Conservation (phyloP, 2,329 filamentous ascomycete genomes). For the Ambrosiella beaveri region DNA sequence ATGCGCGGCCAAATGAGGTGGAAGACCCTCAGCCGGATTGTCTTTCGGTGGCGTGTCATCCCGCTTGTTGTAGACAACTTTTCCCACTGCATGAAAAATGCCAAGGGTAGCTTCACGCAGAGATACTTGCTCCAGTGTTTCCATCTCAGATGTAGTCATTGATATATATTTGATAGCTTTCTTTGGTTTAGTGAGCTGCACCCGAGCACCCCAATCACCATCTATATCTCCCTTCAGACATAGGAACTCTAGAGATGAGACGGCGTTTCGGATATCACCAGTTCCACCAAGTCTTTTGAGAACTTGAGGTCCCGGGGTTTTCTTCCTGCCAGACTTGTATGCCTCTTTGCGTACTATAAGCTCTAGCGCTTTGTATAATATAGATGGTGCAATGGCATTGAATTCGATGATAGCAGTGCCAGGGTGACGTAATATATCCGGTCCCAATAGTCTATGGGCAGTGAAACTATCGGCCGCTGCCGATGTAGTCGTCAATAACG, state of each 20-base stretch:
- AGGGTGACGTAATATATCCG: conserved; percentile 68
- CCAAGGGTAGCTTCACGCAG: conserved; percentile 80
- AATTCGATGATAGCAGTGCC: conserved; percentile 73
- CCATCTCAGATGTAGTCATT: conserved; percentile 60
- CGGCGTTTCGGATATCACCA: conserved; percentile 83
- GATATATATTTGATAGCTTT: conserved; percentile 39
- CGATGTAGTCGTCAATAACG: conserved; percentile 67
- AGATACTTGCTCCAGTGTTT: conserved; percentile 64
- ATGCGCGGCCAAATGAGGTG: conserved; percentile 38
- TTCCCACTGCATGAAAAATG: conserved; percentile 91
- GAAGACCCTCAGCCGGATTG: conserved; percentile 32
- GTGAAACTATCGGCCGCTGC: conserved; percentile 83
- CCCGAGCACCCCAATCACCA: conserved; percentile 55
- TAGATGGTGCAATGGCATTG: conserved; percentile 75
- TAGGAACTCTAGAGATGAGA: conserved; percentile 81
- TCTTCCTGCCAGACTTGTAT: conserved; percentile 53
- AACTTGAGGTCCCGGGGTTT: conserved; percentile 61
- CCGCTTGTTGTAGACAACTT: conserved; percentile 91
- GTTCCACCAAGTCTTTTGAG: conserved; percentile 67
- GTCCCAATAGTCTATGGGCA: conserved; percentile 72
- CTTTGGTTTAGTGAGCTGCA: conserved; percentile 53
- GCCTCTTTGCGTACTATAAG: conserved; percentile 73
- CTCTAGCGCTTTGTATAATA: conserved; percentile 71
- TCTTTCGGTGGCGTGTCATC: conserved; percentile 4
- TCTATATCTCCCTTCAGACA: conserved; percentile 56